Conservation (phyloP, 345 rosid species). For the Rhodomyrtus tomentosa region DNA sequence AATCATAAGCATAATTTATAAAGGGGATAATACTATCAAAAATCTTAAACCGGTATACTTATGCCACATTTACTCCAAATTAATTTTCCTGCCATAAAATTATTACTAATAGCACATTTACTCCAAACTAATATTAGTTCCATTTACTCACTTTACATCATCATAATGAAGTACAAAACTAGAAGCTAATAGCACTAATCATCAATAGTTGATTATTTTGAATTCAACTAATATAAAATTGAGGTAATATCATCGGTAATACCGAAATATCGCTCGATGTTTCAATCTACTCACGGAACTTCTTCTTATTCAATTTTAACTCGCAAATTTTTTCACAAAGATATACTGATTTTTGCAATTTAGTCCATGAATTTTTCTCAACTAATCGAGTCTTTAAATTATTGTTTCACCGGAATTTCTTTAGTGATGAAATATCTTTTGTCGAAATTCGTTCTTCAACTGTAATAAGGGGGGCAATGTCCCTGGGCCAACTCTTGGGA, state of each 20-base stretch:
- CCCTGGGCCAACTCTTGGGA: too few relatives aligned
- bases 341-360: background rate
- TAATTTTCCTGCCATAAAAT: background rate
- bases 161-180: background rate
- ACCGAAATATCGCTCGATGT: background rate
- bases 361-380: too few relatives aligned
- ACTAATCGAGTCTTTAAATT: too few relatives aligned
- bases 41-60: background rate
- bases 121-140: background rate
- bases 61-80: background rate
- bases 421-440: too few relatives aligned
- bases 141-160: background rate
- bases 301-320: background rate
- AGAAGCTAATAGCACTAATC: background rate
- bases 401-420: too few relatives aligned
- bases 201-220: background rate
- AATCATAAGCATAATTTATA: background rate
- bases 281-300: background rate
- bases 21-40: rapidly evolving
- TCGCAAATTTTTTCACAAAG: background rate
- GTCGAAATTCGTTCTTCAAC: too few relatives aligned
- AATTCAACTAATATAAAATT: background rate
- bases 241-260: background rate
- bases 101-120: too few relatives aligned
- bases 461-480: too few relatives aligned